Evolutionary conservation across 352 stramenopile genomes (phyloP).

Genomic region (Phytophthora brassicae): DNA sequence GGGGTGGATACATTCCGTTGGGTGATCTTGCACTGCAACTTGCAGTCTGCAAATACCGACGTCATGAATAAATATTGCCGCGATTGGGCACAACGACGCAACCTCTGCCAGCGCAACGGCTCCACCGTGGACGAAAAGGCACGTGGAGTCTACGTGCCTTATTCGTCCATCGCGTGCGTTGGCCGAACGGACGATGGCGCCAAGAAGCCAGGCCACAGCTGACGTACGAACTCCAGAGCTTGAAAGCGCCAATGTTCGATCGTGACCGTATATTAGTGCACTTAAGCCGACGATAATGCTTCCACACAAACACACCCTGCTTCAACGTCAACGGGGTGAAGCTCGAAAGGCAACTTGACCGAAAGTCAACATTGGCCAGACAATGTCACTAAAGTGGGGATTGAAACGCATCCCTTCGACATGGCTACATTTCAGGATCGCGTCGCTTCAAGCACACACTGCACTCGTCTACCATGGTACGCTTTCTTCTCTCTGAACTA

Average conservation of each 20-base stretch:
- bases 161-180: slow-evolving; percentile 9
- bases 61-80: too few species aligned
- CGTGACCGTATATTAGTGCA: too few species aligned
- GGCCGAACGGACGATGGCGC: slow-evolving; percentile 16
- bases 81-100: too few species aligned
- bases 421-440: slow-evolving; percentile 25
- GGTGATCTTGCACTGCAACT: too few species aligned
- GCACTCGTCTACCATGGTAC: slow-evolving; percentile 15
- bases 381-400: slow-evolving; percentile 20
- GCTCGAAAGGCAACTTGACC: slow-evolving; percentile 8
- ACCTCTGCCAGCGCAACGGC: too few species aligned
- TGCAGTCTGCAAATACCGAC: too few species aligned
- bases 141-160: too few species aligned
- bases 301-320: not conserved
- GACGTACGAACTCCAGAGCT: too few species aligned
- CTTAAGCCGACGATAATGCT: slow-evolving; percentile 19
- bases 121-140: too few species aligned
- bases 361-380: too few species aligned
- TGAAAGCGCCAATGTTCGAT: too few species aligned
- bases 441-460: slow-evolving; percentile 19
- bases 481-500: not conserved
- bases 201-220: slow-evolving; percentile 18
- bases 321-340: slow-evolving; percentile 25
- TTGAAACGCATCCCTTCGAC: slow-evolving; percentile 1
- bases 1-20: too few species aligned